A percentile compares a stretch with the other conserved stretches of the same genome.
Conservation (phyloP, 331 rosid species). For the Cucumis variabilis region DNA sequence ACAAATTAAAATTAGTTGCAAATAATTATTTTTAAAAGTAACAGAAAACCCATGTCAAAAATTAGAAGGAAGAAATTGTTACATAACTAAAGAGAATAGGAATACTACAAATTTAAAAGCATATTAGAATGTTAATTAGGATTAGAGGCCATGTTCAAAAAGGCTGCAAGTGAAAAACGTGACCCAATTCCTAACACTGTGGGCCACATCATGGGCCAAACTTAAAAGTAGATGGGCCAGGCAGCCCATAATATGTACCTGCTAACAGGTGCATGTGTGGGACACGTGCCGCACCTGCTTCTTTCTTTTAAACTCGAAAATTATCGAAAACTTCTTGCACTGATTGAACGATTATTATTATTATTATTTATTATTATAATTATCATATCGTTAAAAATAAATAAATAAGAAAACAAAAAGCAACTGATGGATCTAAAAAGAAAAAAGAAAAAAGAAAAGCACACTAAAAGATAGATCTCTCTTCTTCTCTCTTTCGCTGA, state of each 20-base stretch:
- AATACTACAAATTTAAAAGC: too few relatives aligned
- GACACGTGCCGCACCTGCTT: background rate
- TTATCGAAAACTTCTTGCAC: background rate
- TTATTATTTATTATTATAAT: too few relatives aligned
- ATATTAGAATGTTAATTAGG: too few relatives aligned
- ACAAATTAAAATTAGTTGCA: too few relatives aligned
- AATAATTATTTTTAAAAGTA: too few relatives aligned
- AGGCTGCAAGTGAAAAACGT: background rate
- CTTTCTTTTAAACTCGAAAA: background rate
- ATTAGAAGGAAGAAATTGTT: too few relatives aligned
- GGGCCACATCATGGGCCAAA: background rate
- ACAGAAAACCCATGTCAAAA: too few relatives aligned
- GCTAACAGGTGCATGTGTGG: background rate
- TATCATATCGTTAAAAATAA: background rate
- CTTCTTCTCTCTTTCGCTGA: constrained; percentile 24
- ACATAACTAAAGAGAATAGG: too few relatives aligned
- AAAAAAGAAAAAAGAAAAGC: background rate
- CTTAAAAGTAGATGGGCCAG: background rate
- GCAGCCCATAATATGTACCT: background rate
- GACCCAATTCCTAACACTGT: background rate
- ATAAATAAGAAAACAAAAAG: background rate
- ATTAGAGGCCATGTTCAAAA: background rate
- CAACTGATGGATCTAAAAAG: background rate
- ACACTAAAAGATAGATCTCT: constrained; percentile 21
- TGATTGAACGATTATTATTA: background rate